Percentiles rank a stretch among this genome's conserved stretches.
These are phyloP conservation scores for Suillus lakei DNA, from an alignment of 768 basidiomycete species.

Conservation along the genomic window DNA sequence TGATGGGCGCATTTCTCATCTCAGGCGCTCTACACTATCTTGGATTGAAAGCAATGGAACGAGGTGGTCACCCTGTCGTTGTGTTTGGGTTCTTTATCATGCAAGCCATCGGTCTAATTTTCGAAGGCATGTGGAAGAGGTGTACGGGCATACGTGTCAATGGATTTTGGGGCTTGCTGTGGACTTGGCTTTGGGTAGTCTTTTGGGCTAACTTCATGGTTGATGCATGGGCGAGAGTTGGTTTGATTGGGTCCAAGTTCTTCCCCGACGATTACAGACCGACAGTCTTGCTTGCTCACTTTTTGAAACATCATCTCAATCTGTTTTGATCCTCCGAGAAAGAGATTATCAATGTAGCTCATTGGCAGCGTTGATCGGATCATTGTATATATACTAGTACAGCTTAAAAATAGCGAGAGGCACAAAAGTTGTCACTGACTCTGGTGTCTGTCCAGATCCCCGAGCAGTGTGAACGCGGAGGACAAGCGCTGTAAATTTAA, in stretches of 20 bases:
- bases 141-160: constrained; percentile 49
- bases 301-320: not conserved
- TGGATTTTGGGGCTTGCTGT: constrained; percentile 55
- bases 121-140: constrained; percentile 53
- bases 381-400: not conserved
- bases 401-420: too few species aligned
- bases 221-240: constrained; percentile 42
- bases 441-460: too few species aligned
- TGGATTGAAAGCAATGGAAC: constrained; percentile 62
- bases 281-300: constrained; percentile 16
- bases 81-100: constrained; percentile 60
- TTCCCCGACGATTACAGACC: constrained; percentile 11
- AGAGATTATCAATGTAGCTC: not conserved
- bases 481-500: too few species aligned
- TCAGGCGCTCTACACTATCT: constrained; percentile 67
- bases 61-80: constrained; percentile 48
- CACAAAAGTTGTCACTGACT: too few species aligned
- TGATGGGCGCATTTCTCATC: constrained; percentile 62
- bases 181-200: constrained; percentile 54
- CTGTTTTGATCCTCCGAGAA: not conserved
- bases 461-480: too few species aligned
- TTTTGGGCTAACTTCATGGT: constrained; percentile 52
- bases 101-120: constrained; percentile 54
- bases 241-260: constrained; percentile 4
- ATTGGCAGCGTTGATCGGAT: not conserved